Conservation (phyloP, 2,329 filamentous ascomycete species). For the Microsporum audouinii region DNA sequence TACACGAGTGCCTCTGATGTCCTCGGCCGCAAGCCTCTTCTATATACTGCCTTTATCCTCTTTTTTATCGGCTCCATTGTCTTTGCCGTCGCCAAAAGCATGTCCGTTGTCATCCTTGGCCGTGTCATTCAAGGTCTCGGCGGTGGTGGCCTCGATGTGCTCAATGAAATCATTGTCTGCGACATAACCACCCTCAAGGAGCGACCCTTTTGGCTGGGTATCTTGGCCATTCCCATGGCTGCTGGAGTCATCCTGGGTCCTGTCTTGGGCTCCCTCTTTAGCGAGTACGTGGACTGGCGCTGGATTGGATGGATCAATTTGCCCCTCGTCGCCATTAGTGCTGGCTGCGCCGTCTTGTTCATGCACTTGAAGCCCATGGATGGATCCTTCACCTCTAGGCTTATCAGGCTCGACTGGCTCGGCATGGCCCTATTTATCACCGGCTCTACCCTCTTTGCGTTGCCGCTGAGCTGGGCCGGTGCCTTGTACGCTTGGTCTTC, state of each 20-base stretch:
- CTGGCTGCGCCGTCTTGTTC: conserved; percentile 36
- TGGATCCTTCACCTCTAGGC: conserved; percentile 27
- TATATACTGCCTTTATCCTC: conserved; percentile 33
- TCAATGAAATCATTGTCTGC: conserved; percentile 37
- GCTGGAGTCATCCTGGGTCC: conserved; percentile 27
- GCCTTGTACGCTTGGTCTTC: conserved; percentile 53
- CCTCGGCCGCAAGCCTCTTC: conserved; percentile 39
- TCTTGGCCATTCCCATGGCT: conserved; percentile 30
- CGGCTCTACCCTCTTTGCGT: conserved; percentile 46
- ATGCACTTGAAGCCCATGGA: conserved; percentile 30
- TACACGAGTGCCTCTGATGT: conserved; percentile 42
- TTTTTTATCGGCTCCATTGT: conserved; percentile 46
- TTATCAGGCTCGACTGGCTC: conserved; percentile 49
- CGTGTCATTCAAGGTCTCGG: conserved; percentile 46
- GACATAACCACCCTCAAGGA: conserved; percentile 33
- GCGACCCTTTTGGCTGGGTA: conserved; percentile 29
- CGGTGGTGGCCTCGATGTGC: conserved; percentile 32
- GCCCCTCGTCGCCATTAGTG: conserved; percentile 32
- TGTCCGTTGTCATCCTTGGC: conserved; percentile 43
- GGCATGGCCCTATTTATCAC: conserved; percentile 52
- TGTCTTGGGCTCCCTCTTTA: conserved; percentile 14
- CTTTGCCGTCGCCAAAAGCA: conserved; percentile 37
- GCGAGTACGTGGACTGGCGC: conserved; percentile 34
- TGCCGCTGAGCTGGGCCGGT: conserved; percentile 53
- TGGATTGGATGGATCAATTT: conserved; percentile 58